Evolutionary conservation across 768 basidiomycete species (phyloP), one percentile per base, ranked within the genome.

Genomic region (Lactarius psammicola): DNA sequence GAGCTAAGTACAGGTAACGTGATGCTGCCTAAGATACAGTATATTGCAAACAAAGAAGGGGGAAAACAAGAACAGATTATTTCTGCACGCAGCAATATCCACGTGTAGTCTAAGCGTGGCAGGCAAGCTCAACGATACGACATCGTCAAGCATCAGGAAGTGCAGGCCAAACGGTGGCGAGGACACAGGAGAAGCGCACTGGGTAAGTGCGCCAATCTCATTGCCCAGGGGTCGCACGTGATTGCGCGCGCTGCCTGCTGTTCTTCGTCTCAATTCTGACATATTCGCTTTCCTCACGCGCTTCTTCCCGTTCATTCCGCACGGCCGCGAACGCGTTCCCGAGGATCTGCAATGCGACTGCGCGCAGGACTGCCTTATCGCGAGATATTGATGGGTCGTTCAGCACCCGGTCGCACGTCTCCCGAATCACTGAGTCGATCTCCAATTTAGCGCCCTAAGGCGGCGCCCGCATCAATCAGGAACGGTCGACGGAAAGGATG

Each of bases 401-500:
- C 6, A 95, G 80, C 20, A 95, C 80, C 28, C 87, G 84, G 69
- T 95, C 94, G 73, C 94, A 95, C 0, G 89, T 90, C 75, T 95
- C 94, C 18, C 94, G 87, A 7, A 96, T 77, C 46, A 96, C 85
- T 5, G 92, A 92, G 73, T 96, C 93, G 61, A 95, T 84, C 74
- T 96, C 94, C 31, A 96, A 87, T 75, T 95, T 95, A 20, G 94
- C 87, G 5, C 94, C 94, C 91, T 94, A 71, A 46, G 49, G 20
- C 13, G 26, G 38, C 51, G 59, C 18, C 28, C n/a, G 4, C 30
- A 26, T 28, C 55, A 7, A 42, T 20, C 44, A 44, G 38, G 28
- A 7, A n/a, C 4, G 5, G 40, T n/a, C 1, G 31, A 36, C 2
- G 38, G 34, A 59, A 51, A 28, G 10, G 31, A 28, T 62, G 23